A percentile compares a stretch with the other conserved stretches of the same genome.
phyloP scores from a whole-genome alignment of 2,329 filamentous ascomycete species.

The Beauveria bassiana region DNA sequence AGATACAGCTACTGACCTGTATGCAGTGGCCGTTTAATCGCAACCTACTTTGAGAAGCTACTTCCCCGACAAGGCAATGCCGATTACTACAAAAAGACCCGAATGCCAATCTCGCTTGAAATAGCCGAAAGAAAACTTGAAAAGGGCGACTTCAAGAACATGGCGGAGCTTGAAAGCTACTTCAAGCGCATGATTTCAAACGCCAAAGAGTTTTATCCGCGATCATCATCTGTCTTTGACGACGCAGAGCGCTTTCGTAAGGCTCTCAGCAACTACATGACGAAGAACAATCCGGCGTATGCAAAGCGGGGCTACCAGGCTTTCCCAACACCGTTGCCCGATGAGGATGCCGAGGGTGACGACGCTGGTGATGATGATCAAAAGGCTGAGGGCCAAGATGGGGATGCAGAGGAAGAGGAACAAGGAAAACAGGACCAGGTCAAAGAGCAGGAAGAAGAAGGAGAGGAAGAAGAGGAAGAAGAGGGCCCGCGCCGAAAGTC shows the following conservation, averaged over 20 bases:
- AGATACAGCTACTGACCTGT: constrained; percentile 17
- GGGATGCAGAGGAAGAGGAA: constrained; percentile 21
- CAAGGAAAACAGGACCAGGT: constrained; percentile 20
- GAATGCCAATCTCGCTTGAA: constrained; percentile 70
- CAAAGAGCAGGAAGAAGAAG: constrained; percentile 21
- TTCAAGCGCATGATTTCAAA: constrained; percentile 84
- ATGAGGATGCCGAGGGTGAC: constrained; percentile 29
- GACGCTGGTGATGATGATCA: constrained; percentile 20
- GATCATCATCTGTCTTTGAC: constrained; percentile 63
- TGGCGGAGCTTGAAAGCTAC: constrained; percentile 74
- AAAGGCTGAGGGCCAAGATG: constrained; percentile 16
- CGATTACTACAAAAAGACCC: constrained; percentile 71
- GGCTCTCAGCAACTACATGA: constrained; percentile 81
- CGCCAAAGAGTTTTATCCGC: constrained; percentile 75
- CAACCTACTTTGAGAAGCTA: constrained; percentile 66
- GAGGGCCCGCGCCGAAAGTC: constrained; percentile 19
- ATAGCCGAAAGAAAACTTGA: constrained; percentile 70
- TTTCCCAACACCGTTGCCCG: constrained; percentile 64
- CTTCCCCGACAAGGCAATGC: constrained; percentile 55
- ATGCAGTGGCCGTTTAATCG: constrained; percentile 61
- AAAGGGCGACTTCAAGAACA: constrained; percentile 57
- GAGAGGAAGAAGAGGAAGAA: constrained; percentile 24
- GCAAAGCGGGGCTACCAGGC: constrained; percentile 59
- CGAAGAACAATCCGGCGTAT: constrained; percentile 78
- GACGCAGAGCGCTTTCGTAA: constrained; percentile 85